Conservation (phyloP, 768 basidiomycete species). For the Hericium rajendrae region DNA sequence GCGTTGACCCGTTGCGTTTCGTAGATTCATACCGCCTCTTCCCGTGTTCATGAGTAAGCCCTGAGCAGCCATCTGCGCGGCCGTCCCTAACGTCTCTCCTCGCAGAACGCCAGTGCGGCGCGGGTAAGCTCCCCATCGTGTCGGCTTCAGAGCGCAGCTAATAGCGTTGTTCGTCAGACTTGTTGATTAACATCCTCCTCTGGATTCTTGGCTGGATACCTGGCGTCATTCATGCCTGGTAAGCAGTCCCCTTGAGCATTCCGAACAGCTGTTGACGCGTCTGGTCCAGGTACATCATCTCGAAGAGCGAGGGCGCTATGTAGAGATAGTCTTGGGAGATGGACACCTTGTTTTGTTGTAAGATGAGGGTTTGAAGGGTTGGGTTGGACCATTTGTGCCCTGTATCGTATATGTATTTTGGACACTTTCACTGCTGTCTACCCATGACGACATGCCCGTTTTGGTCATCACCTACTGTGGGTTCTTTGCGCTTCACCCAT, state of each 20-base stretch:
- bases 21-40: conserved; percentile 24
- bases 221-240: conserved; percentile 35
- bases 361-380: too few species aligned
- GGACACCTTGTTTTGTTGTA: too few species aligned
- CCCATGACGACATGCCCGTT: too few species aligned
- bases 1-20: neutral
- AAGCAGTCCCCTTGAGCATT: neutral
- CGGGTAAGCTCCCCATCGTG: conserved; percentile 11
- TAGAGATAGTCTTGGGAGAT: neutral
- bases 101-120: conserved; percentile 18
- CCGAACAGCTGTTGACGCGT: too few species aligned
- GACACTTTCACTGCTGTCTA: too few species aligned
- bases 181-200: conserved; percentile 30
- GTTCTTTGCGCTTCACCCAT: too few species aligned
- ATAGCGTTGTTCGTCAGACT: conserved; percentile 15
- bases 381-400: too few species aligned
- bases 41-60: conserved; percentile 25
- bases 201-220: conserved; percentile 38
- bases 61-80: neutral
- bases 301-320: conserved; percentile 22
- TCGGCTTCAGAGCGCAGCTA: neutral
- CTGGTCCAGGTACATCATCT: conserved; percentile 23
- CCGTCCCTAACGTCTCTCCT: too few species aligned
- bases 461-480: too few species aligned
- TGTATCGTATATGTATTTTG: too few species aligned